Evolutionary conservation across 768 basidiomycete genomes (phyloP).

Genomic region (Tricholoma furcatifolium): DNA sequence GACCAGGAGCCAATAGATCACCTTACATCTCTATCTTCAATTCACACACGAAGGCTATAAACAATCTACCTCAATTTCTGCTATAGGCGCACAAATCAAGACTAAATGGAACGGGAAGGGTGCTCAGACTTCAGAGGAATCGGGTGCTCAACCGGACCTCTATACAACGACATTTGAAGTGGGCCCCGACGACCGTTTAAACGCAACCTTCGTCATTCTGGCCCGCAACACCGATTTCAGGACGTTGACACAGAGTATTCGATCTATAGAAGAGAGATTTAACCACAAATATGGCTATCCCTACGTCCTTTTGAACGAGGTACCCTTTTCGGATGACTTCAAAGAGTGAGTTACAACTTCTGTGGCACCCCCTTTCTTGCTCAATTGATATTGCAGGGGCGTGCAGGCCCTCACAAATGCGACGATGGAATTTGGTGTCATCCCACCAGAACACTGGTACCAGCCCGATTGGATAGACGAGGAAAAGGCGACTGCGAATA

Average conservation of each 20-base stretch:
- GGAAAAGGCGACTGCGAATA: slow-evolving; percentile 49
- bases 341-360: slow-evolving; percentile 43
- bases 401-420: slow-evolving; percentile 21
- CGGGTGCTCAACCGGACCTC: neutral
- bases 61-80: neutral
- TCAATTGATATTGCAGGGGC: slow-evolving; percentile 13
- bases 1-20: neutral
- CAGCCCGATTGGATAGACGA: slow-evolving; percentile 82
- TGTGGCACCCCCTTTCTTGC: neutral
- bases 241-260: slow-evolving; percentile 60
- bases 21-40: neutral
- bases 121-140: neutral
- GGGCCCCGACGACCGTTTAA: neutral
- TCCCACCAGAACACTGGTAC: slow-evolving; percentile 71
- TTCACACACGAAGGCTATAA: neutral
- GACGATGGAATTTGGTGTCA: slow-evolving; percentile 53
- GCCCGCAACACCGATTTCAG: slow-evolving; percentile 63
- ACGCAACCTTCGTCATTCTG: slow-evolving; percentile 37
- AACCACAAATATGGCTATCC: slow-evolving; percentile 78
- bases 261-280: slow-evolving; percentile 77
- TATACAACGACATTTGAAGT: neutral
- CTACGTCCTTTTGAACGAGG: slow-evolving; percentile 88
- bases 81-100: neutral
- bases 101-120: neutral
- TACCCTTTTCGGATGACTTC: slow-evolving; percentile 75